Evolutionary conservation across 164 flowering plant species (phyloP), one percentile per base, ranked within the genome.

Genomic region (Euptelea pleiosperma): DNA sequence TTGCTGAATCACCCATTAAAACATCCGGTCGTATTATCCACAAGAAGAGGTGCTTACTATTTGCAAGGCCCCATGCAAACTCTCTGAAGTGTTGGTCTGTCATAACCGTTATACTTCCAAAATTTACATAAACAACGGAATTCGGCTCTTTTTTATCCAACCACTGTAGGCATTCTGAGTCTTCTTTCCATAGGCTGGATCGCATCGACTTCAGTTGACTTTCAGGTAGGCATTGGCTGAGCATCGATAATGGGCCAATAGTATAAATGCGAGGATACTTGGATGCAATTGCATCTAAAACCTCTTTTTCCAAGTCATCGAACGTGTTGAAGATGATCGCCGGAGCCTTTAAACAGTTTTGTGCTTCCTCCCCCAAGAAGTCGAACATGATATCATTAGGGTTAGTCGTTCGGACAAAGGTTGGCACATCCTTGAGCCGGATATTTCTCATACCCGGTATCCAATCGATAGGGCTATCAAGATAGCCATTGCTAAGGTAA

Each of bases 41-140:
- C 33, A 77, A 26, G 62, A 79, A 79, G n/a, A 61, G 45, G 24
- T 66, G 60, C 12, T 64, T 48, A 45, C 70, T 59, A 36, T 64
- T 65, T 2, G 75, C 78, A 0, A 79, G 63, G 14, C 80, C 78
- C 82, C 72, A 73, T 0, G 78, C 82, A 14, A 79, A 61, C 29
- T 79, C 79, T 3, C 4, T 34, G 14, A 79, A 29, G 2, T 71
- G 72, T 25, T 69, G 57, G 1, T 51, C 52, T 0, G 64, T 42
- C 67, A 79, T 66, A 3, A 69, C 71, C 0, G 77, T 67, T 2
- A 73, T 26, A 41, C 77, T 65, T 0, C 79, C 77, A 29, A 50
- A 75, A 43, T 65, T 79, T 12, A 73, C 80, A 25, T 65, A 73
- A 9, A 76, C 33, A 24, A 79, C 76, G 0, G 75, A 68, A 26